Conservation (phyloP, 495 filamentous ascomycete genomes). For the Talaromyces ruber region DNA sequence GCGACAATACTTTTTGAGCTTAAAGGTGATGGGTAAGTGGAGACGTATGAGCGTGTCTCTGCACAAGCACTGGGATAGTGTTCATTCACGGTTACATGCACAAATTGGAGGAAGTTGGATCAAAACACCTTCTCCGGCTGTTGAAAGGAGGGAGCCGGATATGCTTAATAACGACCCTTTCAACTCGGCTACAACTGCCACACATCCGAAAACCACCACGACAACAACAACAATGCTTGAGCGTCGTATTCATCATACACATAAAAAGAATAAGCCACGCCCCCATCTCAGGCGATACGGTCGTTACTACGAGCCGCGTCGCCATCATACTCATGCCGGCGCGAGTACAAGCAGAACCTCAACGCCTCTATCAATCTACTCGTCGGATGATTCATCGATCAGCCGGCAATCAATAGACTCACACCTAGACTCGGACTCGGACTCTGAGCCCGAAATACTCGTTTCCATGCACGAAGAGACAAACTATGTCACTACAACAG, state of each 20-base stretch:
- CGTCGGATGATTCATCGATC: background rate
- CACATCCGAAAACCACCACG: background rate
- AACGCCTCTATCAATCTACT: background rate
- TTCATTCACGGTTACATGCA: conserved; percentile 46
- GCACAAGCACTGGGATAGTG: conserved; percentile 50
- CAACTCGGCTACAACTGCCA: background rate
- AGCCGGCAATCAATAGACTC: background rate
- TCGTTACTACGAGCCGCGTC: conserved; percentile 3
- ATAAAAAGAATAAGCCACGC: background rate
- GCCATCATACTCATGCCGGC: conserved; percentile 1
- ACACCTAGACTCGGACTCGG: conserved; percentile 36
- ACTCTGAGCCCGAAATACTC: conserved; percentile 33
- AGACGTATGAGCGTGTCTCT: conserved; percentile 51
- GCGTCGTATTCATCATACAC: background rate
- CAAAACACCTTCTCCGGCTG: conserved; percentile 20
- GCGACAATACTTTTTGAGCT: conserved; percentile 79
- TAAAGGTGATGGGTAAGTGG: conserved; percentile 74
- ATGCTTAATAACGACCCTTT: conserved; percentile 14
- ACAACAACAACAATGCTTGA: background rate
- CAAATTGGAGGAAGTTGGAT: conserved; percentile 21
- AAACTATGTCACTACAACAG: conserved; percentile 34
- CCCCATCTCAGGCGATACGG: conserved; percentile 3
- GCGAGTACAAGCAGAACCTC: background rate
- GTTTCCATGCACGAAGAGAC: conserved; percentile 23
- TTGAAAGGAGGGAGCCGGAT: conserved; percentile 16